Base-by-base conservation (phyloP, 192 early-diverging fungal genomes). In the Podila epicladia region DNA sequence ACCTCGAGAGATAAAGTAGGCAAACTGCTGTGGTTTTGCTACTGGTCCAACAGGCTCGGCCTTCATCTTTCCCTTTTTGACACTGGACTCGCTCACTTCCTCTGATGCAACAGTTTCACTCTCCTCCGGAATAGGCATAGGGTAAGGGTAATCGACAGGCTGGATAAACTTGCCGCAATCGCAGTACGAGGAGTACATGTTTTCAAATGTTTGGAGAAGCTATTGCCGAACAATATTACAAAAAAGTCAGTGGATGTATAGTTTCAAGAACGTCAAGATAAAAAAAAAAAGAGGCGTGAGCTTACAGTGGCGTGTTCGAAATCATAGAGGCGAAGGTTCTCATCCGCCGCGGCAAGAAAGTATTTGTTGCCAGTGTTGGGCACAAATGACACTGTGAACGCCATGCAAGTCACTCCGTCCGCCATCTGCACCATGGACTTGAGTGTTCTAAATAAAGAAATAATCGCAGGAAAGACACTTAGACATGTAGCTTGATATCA, bases 341-440 rank as follows among this genome's bases (percentile, higher is more conserved):
- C 95, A 67, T 98, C 97, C 41, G 93, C 94, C 7, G 97, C 90
- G 5, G 95, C 95, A 51, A 96, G 69, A 74, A 98, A 97, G 84
- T 95, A 98, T 66, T 90, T 93, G 86, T 98, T 98, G 28, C 96
- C 97, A 3, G 95, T 95, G 72, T 95, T 91, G 2, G 97, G 96
- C 33, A 97, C 84, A 86, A 98, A 98, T 22, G 96, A 94, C 17
- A 96, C 93, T 0, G 93, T 96, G 84, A 98, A 98, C 13, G 96
- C 96, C 96, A 98, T 98, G 83, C 95, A 97, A 3, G 95, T 97
- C 22, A 93, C 82, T 22, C 93, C 94, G 64, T 97, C 96, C 13
- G 83, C 85, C 85, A 97, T 92, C 58, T 88, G 85, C n/a, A 75
- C 89, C 51, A 87, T 73, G 26, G 90, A 89, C 28, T 91, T 63